A percentile compares a stretch with the other conserved stretches of the same genome.
Conservation (phyloP, 108 stramenopile species). For the Cyclotella kingstonii region DNA sequence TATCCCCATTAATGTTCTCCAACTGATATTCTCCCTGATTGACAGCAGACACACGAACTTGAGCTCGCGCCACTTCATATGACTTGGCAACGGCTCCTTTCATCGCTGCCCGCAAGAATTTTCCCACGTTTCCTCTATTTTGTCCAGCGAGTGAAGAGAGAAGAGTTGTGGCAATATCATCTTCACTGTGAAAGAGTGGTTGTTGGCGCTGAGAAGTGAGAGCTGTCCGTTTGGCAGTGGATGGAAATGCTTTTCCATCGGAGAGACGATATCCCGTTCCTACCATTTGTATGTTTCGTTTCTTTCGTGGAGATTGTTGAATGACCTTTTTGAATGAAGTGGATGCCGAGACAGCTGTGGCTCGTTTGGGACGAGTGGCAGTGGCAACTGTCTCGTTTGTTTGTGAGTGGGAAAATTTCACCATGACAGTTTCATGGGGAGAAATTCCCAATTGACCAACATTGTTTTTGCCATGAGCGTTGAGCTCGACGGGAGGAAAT, state of each 20-base stretch:
- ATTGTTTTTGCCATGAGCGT: constrained; percentile 9
- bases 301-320: constrained; percentile 8
- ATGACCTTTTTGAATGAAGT: constrained; percentile 61
- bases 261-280: constrained; percentile 42
- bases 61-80: constrained; percentile 75
- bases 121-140: constrained; percentile 50
- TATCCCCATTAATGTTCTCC: constrained; percentile 18
- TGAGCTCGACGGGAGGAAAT: constrained; percentile 58
- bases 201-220: not conserved
- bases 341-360: constrained; percentile 55
- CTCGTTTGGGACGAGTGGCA: constrained; percentile 43
- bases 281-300: constrained; percentile 22
- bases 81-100: constrained; percentile 72
- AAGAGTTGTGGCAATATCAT: constrained; percentile 66
- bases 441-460: constrained; percentile 44
- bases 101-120: constrained; percentile 72
- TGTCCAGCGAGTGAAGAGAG: constrained; percentile 52
- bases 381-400: not conserved
- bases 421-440: constrained; percentile 53
- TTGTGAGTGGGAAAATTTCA: constrained; percentile 15
- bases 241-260: constrained; percentile 32
- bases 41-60: constrained; percentile 68
- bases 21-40: constrained; percentile 47
- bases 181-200: constrained; percentile 31
- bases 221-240: constrained; percentile 9